These are phyloP conservation scores for Rugiboletus extremiorientalis DNA, from an alignment of 1,284 basidiomycete species.

Conservation along the genomic window DNA sequence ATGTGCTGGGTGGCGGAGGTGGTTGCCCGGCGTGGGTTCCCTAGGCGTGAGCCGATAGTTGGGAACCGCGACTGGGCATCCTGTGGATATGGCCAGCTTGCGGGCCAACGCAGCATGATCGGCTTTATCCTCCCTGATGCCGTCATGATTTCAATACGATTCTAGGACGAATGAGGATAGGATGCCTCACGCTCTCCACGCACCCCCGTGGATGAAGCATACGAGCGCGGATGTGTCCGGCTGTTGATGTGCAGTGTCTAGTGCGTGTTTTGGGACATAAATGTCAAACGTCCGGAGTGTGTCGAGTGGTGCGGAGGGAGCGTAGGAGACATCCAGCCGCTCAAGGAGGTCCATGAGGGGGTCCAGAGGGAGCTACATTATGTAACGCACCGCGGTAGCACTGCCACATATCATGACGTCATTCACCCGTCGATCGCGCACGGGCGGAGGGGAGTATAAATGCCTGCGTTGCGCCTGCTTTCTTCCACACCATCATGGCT, in stretches of 20 bases:
- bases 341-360: constrained; percentile 11
- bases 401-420: constrained; percentile 27
- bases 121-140: constrained; percentile 65
- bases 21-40: constrained; percentile 37
- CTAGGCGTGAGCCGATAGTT: constrained; percentile 70
- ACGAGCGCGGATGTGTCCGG: constrained; percentile 36
- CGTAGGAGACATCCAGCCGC: constrained; percentile 47
- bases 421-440: background rate
- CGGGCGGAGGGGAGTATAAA: constrained; percentile 17
- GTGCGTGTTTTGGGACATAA: constrained; percentile 35
- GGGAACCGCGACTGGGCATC: constrained; percentile 61
- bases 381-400: background rate
- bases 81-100: constrained; percentile 47
- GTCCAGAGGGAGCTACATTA: too few species aligned
- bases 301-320: constrained; percentile 23
- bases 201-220: constrained; percentile 76
- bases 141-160: constrained; percentile 2
- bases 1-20: constrained; percentile 67
- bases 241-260: background rate
- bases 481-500: constrained; percentile 47
- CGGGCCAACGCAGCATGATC: constrained; percentile 56
- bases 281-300: constrained; percentile 48
- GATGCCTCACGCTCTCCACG: constrained; percentile 67
- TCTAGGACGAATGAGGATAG: background rate
- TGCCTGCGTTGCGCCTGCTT: background rate